Conservation (phyloP, 306 rosid species). For the Parietaria judaica region DNA sequence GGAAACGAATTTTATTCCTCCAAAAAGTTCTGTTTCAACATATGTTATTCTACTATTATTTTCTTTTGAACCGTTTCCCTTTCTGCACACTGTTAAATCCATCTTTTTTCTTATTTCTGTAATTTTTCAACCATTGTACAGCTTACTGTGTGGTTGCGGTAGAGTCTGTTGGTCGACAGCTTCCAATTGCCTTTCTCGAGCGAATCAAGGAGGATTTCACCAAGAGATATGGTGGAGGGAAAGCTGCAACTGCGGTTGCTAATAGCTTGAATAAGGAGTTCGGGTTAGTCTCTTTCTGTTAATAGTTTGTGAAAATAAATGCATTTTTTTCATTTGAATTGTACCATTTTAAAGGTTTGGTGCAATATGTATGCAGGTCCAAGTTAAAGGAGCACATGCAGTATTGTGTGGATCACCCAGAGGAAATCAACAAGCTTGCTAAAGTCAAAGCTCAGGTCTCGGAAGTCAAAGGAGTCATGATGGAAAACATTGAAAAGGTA, state of each 20-base stretch:
- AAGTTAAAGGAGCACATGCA: conserved; percentile 94
- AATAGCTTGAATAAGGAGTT: conserved; percentile 70
- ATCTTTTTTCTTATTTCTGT: too few relatives aligned
- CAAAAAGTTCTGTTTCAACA: too few relatives aligned
- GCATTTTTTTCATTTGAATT: not conserved
- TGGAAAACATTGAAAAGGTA: conserved; percentile 93
- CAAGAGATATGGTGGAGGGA: conserved; percentile 78
- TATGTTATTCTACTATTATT: too few relatives aligned
- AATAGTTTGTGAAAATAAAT: not conserved
- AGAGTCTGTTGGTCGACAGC: conserved; percentile 71
- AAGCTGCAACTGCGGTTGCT: conserved; percentile 74
- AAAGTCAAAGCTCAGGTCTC: conserved; percentile 93
- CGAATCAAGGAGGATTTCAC: conserved; percentile 74
- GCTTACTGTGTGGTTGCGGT: conserved; percentile 89
- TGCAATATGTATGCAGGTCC: conserved; percentile 31
- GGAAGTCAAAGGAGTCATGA: conserved; percentile 94
- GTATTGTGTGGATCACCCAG: conserved; percentile 81
- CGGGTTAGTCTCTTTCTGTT: conserved; percentile 40
- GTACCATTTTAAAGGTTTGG: conserved; percentile 11
- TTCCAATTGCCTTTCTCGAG: conserved; percentile 85
- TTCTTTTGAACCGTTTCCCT: too few relatives aligned
- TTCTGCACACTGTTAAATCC: too few relatives aligned
- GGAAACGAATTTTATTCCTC: too few relatives aligned
- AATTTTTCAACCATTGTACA: conserved; percentile 12
- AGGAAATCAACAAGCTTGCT: conserved; percentile 77